Evolutionary conservation across 179 eudicot genomes (phyloP), one percentile per base, ranked within the genome.

Genomic region (Heliamphora pulchella): DNA sequence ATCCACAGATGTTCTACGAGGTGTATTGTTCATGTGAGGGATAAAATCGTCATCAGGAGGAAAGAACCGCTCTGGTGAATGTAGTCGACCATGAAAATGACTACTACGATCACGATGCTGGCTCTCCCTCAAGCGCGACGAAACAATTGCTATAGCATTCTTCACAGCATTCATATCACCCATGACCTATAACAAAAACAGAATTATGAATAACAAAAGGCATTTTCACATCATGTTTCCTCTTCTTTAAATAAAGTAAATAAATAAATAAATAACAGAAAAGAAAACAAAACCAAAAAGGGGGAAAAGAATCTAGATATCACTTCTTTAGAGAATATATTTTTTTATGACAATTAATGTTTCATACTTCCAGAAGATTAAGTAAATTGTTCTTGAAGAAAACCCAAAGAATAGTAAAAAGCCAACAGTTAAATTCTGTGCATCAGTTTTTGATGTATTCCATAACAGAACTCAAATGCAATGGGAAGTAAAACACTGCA

Each of bases 61-160:
- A 61, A 80, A 79, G 80, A 86, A 88, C 57, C 94, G 92, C 43
- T 95, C 98, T 14, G 93, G 95, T 57, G 98, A 91, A 57, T 89
- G 90, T 79, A 81, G 66, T 83, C 96, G 87, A 5, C 88, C 88
- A 44, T 85, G 91, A 82, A 87, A 87, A 80, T 87, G n/a, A n/a
- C n/a, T 86, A 83, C 88, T 81, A 65, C 99, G 93, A 81, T 96
- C 99, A 77, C 99, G 97, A 86, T 96, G 99, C 82, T 96, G 99
- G 82, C 99, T 96, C 87, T 96, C 98, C 82, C 94, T 90, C 89
- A 96, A 87, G 63, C 98, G 97, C 11, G 97, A 90, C 43, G 99
- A 91, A 68, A 94, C 90, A 71, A 86, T 87, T 79, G 90, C 80
- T 74, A 96, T 81, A 54, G 99, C 99, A 79, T 84, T 90, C 86